These are phyloP conservation scores for Pichia sp. DNA, from an alignment of 1,139 yeast species.

Conservation along the genomic window DNA sequence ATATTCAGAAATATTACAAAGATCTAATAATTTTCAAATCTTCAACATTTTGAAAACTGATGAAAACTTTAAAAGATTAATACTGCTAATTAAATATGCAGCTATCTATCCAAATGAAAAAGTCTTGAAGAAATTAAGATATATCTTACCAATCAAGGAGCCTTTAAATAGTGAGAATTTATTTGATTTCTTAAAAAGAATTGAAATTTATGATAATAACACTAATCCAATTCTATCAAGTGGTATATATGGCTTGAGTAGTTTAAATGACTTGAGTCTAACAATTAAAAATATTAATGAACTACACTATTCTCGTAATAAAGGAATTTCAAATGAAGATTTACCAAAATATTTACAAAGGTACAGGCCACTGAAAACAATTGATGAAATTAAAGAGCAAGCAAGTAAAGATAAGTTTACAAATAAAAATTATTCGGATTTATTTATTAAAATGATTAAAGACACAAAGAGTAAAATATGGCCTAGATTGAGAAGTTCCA, in stretches of 20 bases:
- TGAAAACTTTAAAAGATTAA: conserved; percentile 15
- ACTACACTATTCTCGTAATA: conserved; percentile 9
- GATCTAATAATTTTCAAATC: conserved; percentile 14
- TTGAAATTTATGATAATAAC: conserved; percentile 15
- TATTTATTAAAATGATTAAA: conserved; percentile 4
- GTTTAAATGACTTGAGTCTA: conserved; percentile 4
- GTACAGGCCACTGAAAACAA: conserved; percentile 6
- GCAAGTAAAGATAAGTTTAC: background rate
- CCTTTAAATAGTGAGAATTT: conserved; percentile 11
- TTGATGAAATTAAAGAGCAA: background rate
- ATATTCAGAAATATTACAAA: conserved; percentile 12
- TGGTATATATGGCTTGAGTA: conserved; percentile 19
- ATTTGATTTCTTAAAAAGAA: conserved; percentile 12
- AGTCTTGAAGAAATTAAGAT: conserved; percentile 14
- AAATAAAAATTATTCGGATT: conserved; percentile 4
- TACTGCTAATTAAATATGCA: conserved; percentile 24
- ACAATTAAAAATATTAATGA: conserved; percentile 2
- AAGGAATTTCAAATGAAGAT: background rate
- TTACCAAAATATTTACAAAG: conserved; percentile 7
- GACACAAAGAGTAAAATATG: conserved; percentile 3
- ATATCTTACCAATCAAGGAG: conserved; percentile 5
- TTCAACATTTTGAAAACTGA: conserved; percentile 16
- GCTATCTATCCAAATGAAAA: conserved; percentile 24
- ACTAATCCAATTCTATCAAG: conserved; percentile 21
- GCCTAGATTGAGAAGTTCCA: background rate